Evolutionary conservation across 225 moss, liverwort and hornwort genomes (phyloP), one percentile per base, ranked within the genome.

Genomic region (Polytrichum commune): DNA sequence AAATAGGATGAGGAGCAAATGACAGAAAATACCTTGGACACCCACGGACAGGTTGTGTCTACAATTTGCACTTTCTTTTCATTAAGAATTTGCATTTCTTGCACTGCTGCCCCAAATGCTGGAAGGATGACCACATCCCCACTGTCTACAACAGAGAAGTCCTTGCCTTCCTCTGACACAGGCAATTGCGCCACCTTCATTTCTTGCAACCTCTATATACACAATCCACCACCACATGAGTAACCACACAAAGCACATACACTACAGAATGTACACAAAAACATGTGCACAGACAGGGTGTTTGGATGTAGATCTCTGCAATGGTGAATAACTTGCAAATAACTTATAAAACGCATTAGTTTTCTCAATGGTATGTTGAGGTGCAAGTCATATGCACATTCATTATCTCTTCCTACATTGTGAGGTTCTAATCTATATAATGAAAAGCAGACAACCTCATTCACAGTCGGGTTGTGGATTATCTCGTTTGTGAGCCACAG

Each of bases 1-100:
- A 35, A 35, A 35, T 8, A 35, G 9, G 30, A 55, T 24, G 13
- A 18, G 57, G 32, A 53, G 28, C 54, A 16, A 35, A 66, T 18
- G 27, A 46, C 46, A 1, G 16, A 27, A 63, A 18, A 35, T 76
- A 97, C 97, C 85, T 98, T 98, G 0, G 97, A 98, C 61, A 98
- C 97, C 97, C 97, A 98, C 4, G 97, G 97, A 75, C 97, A 98
- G 63, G 97, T 98, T 20, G 97, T 98, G 67, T 98, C 97, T 19
- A 98, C 97, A 68, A 98, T 98, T 72, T 95, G 97, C 20, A 98
- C 95, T 62, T 92, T 92, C 80, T 92, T 95, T 4, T 87, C 81
- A 32, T 80, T 90, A 56, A 98, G 81, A 27, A 89, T 77, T 78
- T 87, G 91, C 92, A 98, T 93, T 73, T 98, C 97, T 69, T 89